Base-by-base conservation (phyloP, 139 green algal species). In the Coelastrella sp. region DNA sequence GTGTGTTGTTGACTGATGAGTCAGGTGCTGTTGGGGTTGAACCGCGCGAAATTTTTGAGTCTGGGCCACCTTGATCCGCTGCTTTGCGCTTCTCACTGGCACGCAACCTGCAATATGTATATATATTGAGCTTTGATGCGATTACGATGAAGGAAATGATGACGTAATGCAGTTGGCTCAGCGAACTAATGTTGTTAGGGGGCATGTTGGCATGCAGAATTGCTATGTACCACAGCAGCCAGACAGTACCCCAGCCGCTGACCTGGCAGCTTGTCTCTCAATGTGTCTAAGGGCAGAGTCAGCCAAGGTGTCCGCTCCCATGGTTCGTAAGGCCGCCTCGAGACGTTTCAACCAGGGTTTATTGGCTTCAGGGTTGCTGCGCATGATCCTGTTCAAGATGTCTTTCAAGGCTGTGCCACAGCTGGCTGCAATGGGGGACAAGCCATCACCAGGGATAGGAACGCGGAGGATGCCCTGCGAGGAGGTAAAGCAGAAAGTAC, bases 241-340 rank as follows among this genome's bases (percentile, higher is more conserved):
- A n/a, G n/a, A n/a, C n/a, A n/a, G n/a, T n/a, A n/a, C n/a, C n/a
- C 23, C 35, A 48, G n/a, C 21, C 13, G 19, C 82, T 59, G n/a
- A 79, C 76, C 51, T 73, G 19, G 60, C 85, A 72, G 60, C 78
- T 78, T 88, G 80, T 19, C 91, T 82, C 60, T 92, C 87, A 2
- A 90, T 77, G 38, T 90, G 89, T 62, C 91, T 87, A 0, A 91
- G 34, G 43, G 85, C 87, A 34, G 73, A 72, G 0, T 91, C 86
- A 19, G 89, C 91, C 35, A 83, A 77, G 34, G 62, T 76, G 2
- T 68, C 83, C 2, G 88, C 87, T 2, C 93, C 91, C 87, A 96
- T 83, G 0, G n/a, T 35, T 4, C 75, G 32, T 63, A 96, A 79
- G 27, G 90, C 91, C 0, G 76, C 85, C 51, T 78, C 84, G 5